Evolutionary conservation across 345 rosid genomes (phyloP).

Genomic region (Arabis hirsuta): DNA sequence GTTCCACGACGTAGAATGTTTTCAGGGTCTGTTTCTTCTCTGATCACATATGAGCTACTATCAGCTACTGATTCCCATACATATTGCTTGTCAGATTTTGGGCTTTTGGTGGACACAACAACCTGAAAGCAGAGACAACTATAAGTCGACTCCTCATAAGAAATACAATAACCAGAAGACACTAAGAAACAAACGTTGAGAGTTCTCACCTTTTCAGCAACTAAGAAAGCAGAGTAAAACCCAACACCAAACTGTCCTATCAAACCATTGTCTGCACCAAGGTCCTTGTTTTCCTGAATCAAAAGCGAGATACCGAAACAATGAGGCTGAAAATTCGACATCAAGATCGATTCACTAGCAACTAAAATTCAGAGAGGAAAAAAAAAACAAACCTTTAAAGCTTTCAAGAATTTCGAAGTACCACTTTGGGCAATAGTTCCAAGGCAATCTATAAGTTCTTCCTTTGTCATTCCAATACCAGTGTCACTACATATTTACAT

Average conservation of each 20-base stretch:
- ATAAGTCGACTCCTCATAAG: conserved; percentile 17
- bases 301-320: not conserved
- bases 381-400: conserved; percentile 65
- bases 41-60: conserved; percentile 83
- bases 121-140: conserved; percentile 53
- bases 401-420: conserved; percentile 91
- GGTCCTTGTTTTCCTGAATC: conserved; percentile 82
- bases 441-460: conserved; percentile 94
- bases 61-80: conserved; percentile 93
- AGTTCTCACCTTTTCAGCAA: conserved; percentile 79
- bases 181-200: not conserved
- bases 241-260: conserved; percentile 99
- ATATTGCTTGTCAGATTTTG: conserved; percentile 92
- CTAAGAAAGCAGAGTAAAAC: conserved; percentile 96
- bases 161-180: not conserved
- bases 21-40: conserved; percentile 88
- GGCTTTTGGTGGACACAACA: conserved; percentile 94
- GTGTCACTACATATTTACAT: conserved; percentile 66
- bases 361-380: not conserved
- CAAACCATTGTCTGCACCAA: conserved; percentile 85
- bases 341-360: not conserved
- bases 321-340: not conserved
- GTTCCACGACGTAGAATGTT: conserved; percentile 84
- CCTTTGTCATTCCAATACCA: conserved; percentile 98
- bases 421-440: conserved; percentile 99